Evolutionary conservation across 768 basidiomycete genomes (phyloP).

Genomic region (Mrakia gelida): DNA sequence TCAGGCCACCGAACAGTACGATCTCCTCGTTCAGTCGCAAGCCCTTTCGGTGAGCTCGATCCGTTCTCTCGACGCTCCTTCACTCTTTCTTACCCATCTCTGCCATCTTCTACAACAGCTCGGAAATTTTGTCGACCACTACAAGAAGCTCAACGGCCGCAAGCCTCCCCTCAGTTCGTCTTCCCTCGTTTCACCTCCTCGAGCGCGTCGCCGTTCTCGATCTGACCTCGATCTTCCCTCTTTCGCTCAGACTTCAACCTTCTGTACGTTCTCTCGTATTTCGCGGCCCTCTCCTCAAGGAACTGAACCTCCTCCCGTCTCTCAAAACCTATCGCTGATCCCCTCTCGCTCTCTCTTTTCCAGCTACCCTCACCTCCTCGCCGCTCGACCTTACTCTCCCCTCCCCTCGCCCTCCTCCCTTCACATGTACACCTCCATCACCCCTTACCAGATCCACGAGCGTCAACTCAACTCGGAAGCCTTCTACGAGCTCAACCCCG

Average conservation of each 20-base stretch:
- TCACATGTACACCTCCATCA: constrained; percentile 29
- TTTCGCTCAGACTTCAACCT: constrained; percentile 9
- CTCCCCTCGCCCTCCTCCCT: constrained; percentile 20
- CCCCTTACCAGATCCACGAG: constrained; percentile 15
- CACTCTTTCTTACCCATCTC: background rate
- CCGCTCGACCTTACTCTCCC: constrained; percentile 24
- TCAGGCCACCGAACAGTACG: constrained; percentile 20
- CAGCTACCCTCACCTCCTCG: constrained; percentile 12
- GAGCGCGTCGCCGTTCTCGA: too few relatives aligned
- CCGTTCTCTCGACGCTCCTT: background rate
- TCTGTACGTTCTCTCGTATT: background rate
- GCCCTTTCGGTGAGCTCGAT: constrained; percentile 8
- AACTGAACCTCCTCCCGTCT: too few relatives aligned
- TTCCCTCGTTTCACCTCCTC: background rate
- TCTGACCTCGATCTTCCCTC: background rate
- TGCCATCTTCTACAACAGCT: constrained; percentile 9
- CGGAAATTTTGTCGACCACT: constrained; percentile 11
- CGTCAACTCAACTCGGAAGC: constrained; percentile 18
- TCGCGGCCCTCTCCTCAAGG: background rate
- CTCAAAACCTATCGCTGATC: background rate
- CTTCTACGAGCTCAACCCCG: constrained; percentile 13
- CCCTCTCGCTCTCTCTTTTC: background rate
- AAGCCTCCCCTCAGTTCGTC: constrained; percentile 11
- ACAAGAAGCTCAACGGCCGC: constrained; percentile 13
- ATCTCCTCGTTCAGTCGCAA: constrained; percentile 6